Percentiles rank a stretch among this genome's conserved stretches.
Evolutionary conservation across 2,329 filamentous ascomycete species (phyloP).

Genomic region (Botrytis elliptica): DNA sequence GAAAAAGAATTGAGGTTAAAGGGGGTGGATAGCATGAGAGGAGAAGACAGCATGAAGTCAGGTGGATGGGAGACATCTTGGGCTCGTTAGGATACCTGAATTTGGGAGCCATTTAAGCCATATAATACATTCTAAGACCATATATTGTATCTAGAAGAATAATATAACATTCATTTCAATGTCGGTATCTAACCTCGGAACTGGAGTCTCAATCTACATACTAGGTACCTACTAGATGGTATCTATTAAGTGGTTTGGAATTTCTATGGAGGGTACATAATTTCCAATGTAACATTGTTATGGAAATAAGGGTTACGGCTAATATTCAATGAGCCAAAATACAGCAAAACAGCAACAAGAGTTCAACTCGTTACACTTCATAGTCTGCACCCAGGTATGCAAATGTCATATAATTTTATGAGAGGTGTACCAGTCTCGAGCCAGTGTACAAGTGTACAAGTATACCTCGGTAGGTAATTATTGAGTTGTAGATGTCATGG

Average conservation of each 20-base stretch:
- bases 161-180: not conserved
- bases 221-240: not conserved
- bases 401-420: not conserved
- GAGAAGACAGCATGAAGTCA: not conserved
- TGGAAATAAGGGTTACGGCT: not conserved
- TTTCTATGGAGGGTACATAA: not conserved
- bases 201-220: not conserved
- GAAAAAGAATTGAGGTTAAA: conserved; percentile 19
- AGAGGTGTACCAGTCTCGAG: not conserved
- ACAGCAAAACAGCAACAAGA: not conserved
- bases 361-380: not conserved
- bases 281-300: not conserved
- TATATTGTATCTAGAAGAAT: not conserved
- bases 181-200: not conserved
- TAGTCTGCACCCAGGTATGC: not conserved
- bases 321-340: not conserved
- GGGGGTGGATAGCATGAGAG: not conserved
- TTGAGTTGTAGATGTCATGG: not conserved
- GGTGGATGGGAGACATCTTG: not conserved
- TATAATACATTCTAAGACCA: not conserved
- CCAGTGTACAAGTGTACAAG: not conserved
- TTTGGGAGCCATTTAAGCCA: not conserved
- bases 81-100: not conserved
- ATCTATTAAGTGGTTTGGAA: not conserved
- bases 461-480: not conserved